Conservation (phyloP, 345 rosid genomes). For the Bretschneidera sinensis region DNA sequence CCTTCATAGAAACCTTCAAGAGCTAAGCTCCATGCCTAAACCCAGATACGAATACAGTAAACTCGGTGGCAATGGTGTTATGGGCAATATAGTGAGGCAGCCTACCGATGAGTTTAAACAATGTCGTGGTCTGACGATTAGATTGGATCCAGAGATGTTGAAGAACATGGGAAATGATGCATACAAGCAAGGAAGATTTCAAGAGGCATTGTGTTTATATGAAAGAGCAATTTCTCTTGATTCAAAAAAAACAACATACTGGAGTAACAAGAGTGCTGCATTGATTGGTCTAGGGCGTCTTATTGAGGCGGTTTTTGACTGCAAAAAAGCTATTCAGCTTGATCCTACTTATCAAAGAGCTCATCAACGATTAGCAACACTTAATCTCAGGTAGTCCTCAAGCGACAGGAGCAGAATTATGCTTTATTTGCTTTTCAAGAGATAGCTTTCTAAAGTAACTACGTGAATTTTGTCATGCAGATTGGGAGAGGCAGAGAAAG, state of each 20-base stretch:
- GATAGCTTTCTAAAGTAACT: neutral
- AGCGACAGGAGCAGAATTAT: neutral
- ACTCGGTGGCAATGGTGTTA: constrained; percentile 32
- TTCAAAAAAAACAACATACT: constrained; percentile 60
- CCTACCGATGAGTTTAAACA: constrained; percentile 28
- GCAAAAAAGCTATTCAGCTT: constrained; percentile 65
- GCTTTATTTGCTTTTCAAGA: constrained; percentile 4
- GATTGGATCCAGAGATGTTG: constrained; percentile 54
- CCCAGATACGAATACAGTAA: constrained; percentile 24
- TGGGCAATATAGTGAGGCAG: constrained; percentile 74
- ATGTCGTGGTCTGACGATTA: constrained; percentile 20
- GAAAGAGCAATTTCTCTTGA: constrained; percentile 68
- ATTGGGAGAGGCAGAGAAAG: constrained; percentile 61
- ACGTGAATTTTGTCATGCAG: constrained; percentile 25
- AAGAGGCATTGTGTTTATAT: constrained; percentile 69
- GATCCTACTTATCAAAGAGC: constrained; percentile 65
- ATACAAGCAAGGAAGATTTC: constrained; percentile 63
- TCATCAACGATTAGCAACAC: constrained; percentile 61
- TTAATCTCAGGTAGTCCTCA: constrained; percentile 44
- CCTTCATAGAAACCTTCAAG: constrained; percentile 16
- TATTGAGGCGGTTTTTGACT: constrained; percentile 63
- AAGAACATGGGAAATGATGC: constrained; percentile 75
- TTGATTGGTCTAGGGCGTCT: constrained; percentile 75
- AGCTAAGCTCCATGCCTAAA: constrained; percentile 17
- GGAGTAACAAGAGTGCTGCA: constrained; percentile 83